phyloP scores from a whole-genome alignment of 2,329 filamentous ascomycete species.

The Graphium sp. region DNA sequence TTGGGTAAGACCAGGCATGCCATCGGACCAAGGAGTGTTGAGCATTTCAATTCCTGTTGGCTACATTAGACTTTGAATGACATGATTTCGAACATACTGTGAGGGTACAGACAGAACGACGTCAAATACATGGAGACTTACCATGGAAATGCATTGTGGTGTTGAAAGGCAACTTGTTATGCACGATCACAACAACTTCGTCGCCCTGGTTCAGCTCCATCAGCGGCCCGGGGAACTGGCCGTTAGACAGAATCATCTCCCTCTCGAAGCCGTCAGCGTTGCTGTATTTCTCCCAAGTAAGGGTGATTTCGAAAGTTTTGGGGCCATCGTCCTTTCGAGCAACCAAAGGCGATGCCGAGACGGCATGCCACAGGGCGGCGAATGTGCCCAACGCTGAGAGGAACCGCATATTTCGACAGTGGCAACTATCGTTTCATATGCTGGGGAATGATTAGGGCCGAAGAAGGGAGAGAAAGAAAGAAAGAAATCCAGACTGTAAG shows the following conservation, averaged over 20 bases:
- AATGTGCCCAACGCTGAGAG: too few relatives aligned
- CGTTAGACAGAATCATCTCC: slow-evolving; percentile 35
- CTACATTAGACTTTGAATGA: slow-evolving; percentile 3
- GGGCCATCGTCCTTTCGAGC: too few relatives aligned
- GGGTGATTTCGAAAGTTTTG: too few relatives aligned
- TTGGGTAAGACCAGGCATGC: slow-evolving; percentile 39
- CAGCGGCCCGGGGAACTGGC: slow-evolving; percentile 42
- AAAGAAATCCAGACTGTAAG: too few relatives aligned
- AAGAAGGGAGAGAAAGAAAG: too few relatives aligned
- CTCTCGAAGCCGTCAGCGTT: slow-evolving; percentile 26
- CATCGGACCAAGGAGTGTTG: slow-evolving; percentile 41
- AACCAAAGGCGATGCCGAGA: too few relatives aligned
- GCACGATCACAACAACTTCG: slow-evolving; percentile 22
- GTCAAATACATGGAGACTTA: slow-evolving; percentile 6
- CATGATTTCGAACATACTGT: background rate
- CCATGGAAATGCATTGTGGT: slow-evolving; percentile 33
- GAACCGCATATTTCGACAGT: too few relatives aligned
- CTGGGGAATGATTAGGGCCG: too few relatives aligned
- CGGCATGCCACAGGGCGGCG: too few relatives aligned
- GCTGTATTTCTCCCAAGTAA: too few relatives aligned
- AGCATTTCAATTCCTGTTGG: slow-evolving; percentile 27
- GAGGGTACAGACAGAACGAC: background rate
- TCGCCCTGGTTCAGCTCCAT: slow-evolving; percentile 37
- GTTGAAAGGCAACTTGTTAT: slow-evolving; percentile 27
- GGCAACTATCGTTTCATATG: too few relatives aligned